These are phyloP conservation scores for Sugiyamaella grinbergsii DNA, from an alignment of 1,139 yeast genomes.

Conservation along the genomic window DNA sequence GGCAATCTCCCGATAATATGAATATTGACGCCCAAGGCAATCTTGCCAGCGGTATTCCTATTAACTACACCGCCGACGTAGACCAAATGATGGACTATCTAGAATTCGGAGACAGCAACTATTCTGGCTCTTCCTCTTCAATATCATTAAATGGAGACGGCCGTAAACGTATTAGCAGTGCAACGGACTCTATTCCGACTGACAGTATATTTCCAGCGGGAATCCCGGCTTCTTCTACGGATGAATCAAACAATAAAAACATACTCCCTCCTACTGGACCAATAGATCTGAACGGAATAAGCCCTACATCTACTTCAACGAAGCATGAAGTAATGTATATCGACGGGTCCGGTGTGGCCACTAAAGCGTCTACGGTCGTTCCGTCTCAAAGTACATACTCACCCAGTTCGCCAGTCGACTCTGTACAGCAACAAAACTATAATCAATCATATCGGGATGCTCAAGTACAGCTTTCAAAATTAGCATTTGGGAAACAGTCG, in stretches of 20 bases:
- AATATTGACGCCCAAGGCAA: slow-evolving; percentile 6
- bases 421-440: slow-evolving; percentile 1
- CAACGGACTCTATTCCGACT: background rate
- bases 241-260: background rate
- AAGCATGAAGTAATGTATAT: background rate
- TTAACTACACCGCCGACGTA: slow-evolving; percentile 8
- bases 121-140: slow-evolving; percentile 17
- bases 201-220: background rate
- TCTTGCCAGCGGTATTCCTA: background rate
- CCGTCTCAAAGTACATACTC: slow-evolving; percentile 1
- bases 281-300: background rate
- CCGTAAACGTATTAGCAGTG: background rate
- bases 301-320: background rate
- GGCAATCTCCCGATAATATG: no score
- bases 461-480: slow-evolving; percentile 26
- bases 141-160: slow-evolving; percentile 14
- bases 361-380: background rate
- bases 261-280: no score
- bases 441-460: slow-evolving; percentile 26
- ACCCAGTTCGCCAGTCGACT: background rate
- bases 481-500: slow-evolving; percentile 30
- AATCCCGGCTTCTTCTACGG: background rate
- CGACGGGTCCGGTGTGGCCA: background rate
- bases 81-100: slow-evolving; percentile 24
- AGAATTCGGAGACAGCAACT: slow-evolving; percentile 22